Conservation (phyloP, 306 rosid genomes). For the Carpinus fangiana region DNA sequence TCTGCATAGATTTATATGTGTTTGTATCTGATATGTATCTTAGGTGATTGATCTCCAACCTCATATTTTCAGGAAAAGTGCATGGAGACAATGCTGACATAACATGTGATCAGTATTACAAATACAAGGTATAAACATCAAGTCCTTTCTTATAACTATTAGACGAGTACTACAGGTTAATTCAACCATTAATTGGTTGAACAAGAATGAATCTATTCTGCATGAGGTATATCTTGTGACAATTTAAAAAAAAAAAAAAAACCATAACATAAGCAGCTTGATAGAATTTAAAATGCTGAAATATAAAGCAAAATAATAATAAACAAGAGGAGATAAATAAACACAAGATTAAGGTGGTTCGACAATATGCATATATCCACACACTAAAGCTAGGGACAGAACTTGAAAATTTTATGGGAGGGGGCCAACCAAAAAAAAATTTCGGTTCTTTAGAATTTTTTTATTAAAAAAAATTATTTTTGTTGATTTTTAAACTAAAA, state of each 20-base stretch:
- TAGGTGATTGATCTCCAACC: not conserved
- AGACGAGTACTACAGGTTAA: not conserved
- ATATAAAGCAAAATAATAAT: too few species aligned
- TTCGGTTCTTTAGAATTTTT: too few species aligned
- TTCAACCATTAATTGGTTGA: not conserved
- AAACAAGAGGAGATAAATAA: too few species aligned
- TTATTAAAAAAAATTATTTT: too few species aligned
- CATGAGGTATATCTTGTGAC: not conserved
- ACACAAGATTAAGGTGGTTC: too few species aligned
- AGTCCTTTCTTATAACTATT: not conserved
- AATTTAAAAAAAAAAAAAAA: too few species aligned
- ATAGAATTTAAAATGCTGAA: too few species aligned
- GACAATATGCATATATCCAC: too few species aligned
- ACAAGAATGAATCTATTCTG: not conserved
- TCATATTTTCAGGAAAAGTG: conserved; percentile 10
- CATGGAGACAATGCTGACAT: conserved; percentile 2
- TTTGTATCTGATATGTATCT: not conserved
- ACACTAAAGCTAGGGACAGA: too few species aligned
- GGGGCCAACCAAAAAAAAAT: too few species aligned
- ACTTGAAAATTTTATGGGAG: too few species aligned
- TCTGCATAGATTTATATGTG: not conserved
- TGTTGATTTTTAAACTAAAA: too few species aligned
- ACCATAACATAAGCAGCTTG: not conserved
- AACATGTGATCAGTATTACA: conserved; percentile 27
- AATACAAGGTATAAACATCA: conserved; percentile 19